These are phyloP conservation scores for Mortierella alpina DNA, from an alignment of 192 early-diverging fungal species.

Conservation along the genomic window DNA sequence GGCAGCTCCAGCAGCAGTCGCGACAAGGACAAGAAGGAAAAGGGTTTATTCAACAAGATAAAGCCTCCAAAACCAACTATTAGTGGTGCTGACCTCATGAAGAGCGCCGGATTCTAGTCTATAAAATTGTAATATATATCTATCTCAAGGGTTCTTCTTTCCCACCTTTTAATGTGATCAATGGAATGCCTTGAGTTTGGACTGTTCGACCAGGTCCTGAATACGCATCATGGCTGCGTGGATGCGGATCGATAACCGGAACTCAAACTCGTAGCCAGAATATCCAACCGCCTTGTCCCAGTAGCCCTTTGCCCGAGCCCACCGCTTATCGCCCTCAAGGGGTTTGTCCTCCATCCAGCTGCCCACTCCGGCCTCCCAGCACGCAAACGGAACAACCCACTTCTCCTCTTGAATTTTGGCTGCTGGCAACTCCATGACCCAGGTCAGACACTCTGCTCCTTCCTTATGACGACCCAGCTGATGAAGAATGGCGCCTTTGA, in stretches of 20 bases:
- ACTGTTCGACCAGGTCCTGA: constrained; percentile 22
- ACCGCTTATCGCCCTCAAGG: constrained; percentile 24
- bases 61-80: constrained; percentile 45
- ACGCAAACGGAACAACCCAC: constrained; percentile 63
- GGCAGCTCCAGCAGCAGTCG: constrained; percentile 6
- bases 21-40: constrained; percentile 40
- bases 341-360: constrained; percentile 53
- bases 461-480: constrained; percentile 51
- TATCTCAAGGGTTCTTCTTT: constrained; percentile 8
- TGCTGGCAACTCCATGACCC: constrained; percentile 59
- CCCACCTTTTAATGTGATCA: neutral
- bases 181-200: constrained; percentile 14
- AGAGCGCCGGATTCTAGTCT: constrained; percentile 43
- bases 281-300: constrained; percentile 58
- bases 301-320: constrained; percentile 32
- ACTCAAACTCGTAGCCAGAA: constrained; percentile 64
- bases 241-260: constrained; percentile 51
- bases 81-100: constrained; percentile 43
- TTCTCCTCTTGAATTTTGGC: constrained; percentile 52
- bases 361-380: constrained; percentile 63
- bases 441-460: constrained; percentile 53
- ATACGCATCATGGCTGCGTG: constrained; percentile 49
- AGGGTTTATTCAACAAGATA: constrained; percentile 36
- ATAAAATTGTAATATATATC: constrained; percentile 7
- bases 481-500: constrained; percentile 61